Base-by-base conservation (phyloP, 139 green algal genomes). In the Zygnema cylindricum region DNA sequence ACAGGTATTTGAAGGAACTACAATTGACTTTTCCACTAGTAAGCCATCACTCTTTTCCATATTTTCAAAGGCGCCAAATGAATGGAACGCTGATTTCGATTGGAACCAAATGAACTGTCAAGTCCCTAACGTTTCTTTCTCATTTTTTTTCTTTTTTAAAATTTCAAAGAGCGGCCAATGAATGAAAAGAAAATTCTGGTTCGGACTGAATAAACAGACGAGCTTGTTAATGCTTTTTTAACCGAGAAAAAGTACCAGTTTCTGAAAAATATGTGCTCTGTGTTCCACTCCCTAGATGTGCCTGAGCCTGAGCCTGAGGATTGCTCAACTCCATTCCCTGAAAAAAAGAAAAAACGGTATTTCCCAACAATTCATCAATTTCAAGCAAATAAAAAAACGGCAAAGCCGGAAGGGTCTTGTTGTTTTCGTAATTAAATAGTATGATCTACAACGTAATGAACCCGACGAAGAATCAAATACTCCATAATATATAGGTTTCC, bases 321-420 rank as follows among this genome's bases (percentile, higher is more conserved):
- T 98, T 97, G 43, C 93, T 93, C 69, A 98, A 91, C 95, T 98
- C 96, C 69, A 98, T 98, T 83, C 96, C 96, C 95, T 96, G 93
- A n/a, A n/a, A n/a, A n/a, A n/a, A n/a, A n/a, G n/a, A n/a, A n/a
- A n/a, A n/a, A n/a, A n/a, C n/a, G n/a, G n/a, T n/a, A n/a, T n/a
- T n/a, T n/a, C n/a, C n/a, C n/a, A n/a, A n/a, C n/a, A n/a, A n/a
- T n/a, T n/a, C n/a, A n/a, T n/a, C n/a, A n/a, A n/a, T n/a, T n/a
- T n/a, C n/a, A n/a, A n/a, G n/a, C n/a, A n/a, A n/a, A n/a, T n/a
- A n/a, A n/a, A n/a, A n/a, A n/a, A n/a, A n/a, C n/a, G n/a, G n/a
- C n/a, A n/a, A n/a, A n/a, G n/a, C n/a, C n/a, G n/a, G n/a, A n/a
- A n/a, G n/a, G n/a, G n/a, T n/a, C n/a, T n/a, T n/a, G n/a, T n/a